phyloP scores from a whole-genome alignment of 371 early-diverging fungal species.

The Blastocladiella emersonii region DNA sequence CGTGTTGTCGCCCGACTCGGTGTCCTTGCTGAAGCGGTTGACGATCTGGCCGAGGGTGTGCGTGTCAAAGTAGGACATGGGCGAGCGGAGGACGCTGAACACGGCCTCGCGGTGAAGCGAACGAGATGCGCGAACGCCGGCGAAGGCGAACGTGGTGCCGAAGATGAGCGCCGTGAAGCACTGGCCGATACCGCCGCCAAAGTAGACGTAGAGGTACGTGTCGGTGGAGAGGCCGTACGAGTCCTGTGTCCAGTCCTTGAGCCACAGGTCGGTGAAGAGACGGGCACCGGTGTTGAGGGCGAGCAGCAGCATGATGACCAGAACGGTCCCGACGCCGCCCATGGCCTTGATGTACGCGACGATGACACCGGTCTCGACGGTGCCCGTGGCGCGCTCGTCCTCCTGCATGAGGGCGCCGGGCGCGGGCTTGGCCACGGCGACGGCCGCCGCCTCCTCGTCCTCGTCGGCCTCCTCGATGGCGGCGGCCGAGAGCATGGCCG shows the following conservation, averaged over 20 bases:
- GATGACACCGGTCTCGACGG: constrained; percentile 56
- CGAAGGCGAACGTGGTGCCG: background rate
- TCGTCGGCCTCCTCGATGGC: too few relatives aligned
- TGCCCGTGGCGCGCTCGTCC: constrained; percentile 67
- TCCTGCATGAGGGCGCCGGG: constrained; percentile 41
- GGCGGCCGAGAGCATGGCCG: too few relatives aligned
- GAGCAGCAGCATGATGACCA: background rate
- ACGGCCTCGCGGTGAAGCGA: background rate
- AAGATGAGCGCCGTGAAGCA: background rate
- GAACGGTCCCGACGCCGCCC: background rate
- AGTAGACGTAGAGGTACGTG: constrained; percentile 19
- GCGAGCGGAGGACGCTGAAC: constrained; percentile 19
- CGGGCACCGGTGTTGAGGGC: constrained; percentile 14
- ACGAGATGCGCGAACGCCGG: background rate
- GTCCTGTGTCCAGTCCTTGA: constrained; percentile 16
- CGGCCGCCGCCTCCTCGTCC: background rate
- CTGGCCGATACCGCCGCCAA: constrained; percentile 16
- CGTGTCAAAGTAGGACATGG: constrained; percentile 68
- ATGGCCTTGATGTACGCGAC: constrained; percentile 51
- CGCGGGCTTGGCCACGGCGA: constrained; percentile 10
- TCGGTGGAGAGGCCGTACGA: constrained; percentile 7
- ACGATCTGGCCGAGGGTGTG: constrained; percentile 77
- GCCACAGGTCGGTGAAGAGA: constrained; percentile 26
- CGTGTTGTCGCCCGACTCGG: constrained; percentile 56
- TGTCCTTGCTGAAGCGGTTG: constrained; percentile 77